Conservation (phyloP, 805 yeast genomes). For the Ogataea nakhonphanomensis region DNA sequence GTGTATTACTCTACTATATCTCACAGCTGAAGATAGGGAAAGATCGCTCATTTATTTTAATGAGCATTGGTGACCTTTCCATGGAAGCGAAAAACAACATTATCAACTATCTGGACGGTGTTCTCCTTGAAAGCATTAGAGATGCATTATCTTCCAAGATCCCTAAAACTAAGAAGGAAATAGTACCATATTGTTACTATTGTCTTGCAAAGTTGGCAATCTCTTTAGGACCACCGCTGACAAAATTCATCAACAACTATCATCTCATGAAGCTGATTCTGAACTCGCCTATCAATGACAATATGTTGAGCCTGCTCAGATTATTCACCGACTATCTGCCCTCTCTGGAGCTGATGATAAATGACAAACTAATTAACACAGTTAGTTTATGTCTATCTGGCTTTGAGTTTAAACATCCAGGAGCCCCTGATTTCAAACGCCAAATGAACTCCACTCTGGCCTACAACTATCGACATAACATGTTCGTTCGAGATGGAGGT, state of each 20-base stretch:
- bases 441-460: slow-evolving; percentile 66
- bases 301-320: slow-evolving; percentile 72
- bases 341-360: slow-evolving; percentile 69
- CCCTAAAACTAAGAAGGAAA: slow-evolving; percentile 62
- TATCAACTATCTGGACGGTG: slow-evolving; percentile 84
- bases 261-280: slow-evolving; percentile 69
- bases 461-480: slow-evolving; percentile 69
- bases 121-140: slow-evolving; percentile 76
- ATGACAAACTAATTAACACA: slow-evolving; percentile 65
- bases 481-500: slow-evolving; percentile 68
- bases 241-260: slow-evolving; percentile 82
- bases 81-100: slow-evolving; percentile 76
- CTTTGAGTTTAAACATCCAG: slow-evolving; percentile 76
- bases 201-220: slow-evolving; percentile 83
- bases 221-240: slow-evolving; percentile 90
- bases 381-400: slow-evolving; percentile 80
- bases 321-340: slow-evolving; percentile 72
- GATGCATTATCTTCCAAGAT: slow-evolving; percentile 68
- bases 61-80: slow-evolving; percentile 83
- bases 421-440: slow-evolving; percentile 67
- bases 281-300: slow-evolving; percentile 78
- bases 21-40: slow-evolving; percentile 67
- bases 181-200: slow-evolving; percentile 82
- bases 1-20: slow-evolving; percentile 71
- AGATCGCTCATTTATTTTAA: slow-evolving; percentile 73